Base-by-base conservation (phyloP, 129 eudicot species). In the Scalesia atractyloides region DNA sequence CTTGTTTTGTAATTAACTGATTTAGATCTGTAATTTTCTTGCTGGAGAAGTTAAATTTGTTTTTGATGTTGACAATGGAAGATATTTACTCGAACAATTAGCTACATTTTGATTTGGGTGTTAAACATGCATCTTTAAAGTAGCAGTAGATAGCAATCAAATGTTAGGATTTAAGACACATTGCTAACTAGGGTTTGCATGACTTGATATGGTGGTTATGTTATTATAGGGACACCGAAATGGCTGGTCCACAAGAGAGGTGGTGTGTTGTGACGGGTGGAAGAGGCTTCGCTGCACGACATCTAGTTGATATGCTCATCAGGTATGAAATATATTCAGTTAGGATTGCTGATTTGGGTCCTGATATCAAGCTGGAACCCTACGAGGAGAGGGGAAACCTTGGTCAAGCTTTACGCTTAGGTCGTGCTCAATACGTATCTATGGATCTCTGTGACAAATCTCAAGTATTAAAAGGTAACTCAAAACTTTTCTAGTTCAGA, bases 181-280 rank as follows among this genome's bases (percentile, higher is more conserved):
- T 50, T 73, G 70, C 16, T n/a, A 73, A 30, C 34, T 30, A 30
- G 34, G 34, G 46, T n/a, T 15, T 44, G 26, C 19, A 3, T 48
- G 12, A 50, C 7, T 52, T 52, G 2, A 41, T 7, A 18, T 75
- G 36, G 34, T 75, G 0, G 34, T 30, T 66, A 66, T 51, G 39
- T 50, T 52, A 62, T 70, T 39, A 41, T 14, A 62, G 76, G 82
- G 72, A 51, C 1, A 17, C 51, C 51, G 71, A 69, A 76, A 87
- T 84, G 87, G 71, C 72, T 34, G 84, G 70, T 64, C 58, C 68
- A 18, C 84, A 78, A 76, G 96, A 84, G 86, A 80, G 89, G 59
- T 93, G 97, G 98, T 93, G 97, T 79, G 85, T 93, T 66, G 98
- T 93, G 61, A 90, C 98, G 7, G 98, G 98, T 9, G 98, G 98